A percentile compares a stretch with the other conserved stretches of the same genome.
phyloP scores from a whole-genome alignment of 352 stramenopile genomes.

The Phytophthora pinifolia region DNA sequence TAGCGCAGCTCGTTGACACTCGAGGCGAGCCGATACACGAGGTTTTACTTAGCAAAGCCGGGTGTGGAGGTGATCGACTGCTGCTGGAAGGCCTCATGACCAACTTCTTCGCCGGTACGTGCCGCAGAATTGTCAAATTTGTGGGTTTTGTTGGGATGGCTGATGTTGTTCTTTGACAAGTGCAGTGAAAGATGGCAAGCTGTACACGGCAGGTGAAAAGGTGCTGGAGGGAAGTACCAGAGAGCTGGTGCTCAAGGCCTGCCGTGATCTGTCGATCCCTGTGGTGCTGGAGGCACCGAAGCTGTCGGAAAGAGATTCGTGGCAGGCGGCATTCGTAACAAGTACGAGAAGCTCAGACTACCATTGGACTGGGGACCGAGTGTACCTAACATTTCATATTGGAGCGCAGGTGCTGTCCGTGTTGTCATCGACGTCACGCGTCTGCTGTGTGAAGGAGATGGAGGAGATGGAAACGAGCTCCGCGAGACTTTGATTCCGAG shows the following conservation, averaged over 20 bases:
- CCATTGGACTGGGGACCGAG: too few species aligned
- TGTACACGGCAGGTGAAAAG: conserved; percentile 49
- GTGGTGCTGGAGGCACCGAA: conserved; percentile 55
- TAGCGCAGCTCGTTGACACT: conserved; percentile 17
- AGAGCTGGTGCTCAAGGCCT: conserved; percentile 62
- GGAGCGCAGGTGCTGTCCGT: conserved; percentile 25
- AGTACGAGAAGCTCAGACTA: conserved; percentile 34
- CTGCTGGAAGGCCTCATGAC: conserved; percentile 77
- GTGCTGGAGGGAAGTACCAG: conserved; percentile 66
- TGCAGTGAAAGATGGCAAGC: conserved; percentile 40
- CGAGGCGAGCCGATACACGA: conserved; percentile 47
- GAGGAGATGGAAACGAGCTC: conserved; percentile 5
- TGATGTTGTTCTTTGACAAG: conserved; percentile 9
- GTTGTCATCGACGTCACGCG: conserved; percentile 33
- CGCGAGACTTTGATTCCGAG: conserved; percentile 22
- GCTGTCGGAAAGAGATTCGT: conserved; percentile 48
- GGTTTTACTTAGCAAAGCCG: conserved; percentile 45
- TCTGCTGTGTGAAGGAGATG: conserved; percentile 16
- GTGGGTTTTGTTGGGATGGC: background rate
- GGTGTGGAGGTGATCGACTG: conserved; percentile 21
- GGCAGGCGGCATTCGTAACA: conserved; percentile 74
- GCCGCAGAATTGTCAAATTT: background rate
- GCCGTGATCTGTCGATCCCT: conserved; percentile 52
- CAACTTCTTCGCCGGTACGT: conserved; percentile 79
- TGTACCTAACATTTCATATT: conserved; percentile 8